Conservation (phyloP, 352 stramenopile genomes). For the Phytophthora fragariaefolia region DNA sequence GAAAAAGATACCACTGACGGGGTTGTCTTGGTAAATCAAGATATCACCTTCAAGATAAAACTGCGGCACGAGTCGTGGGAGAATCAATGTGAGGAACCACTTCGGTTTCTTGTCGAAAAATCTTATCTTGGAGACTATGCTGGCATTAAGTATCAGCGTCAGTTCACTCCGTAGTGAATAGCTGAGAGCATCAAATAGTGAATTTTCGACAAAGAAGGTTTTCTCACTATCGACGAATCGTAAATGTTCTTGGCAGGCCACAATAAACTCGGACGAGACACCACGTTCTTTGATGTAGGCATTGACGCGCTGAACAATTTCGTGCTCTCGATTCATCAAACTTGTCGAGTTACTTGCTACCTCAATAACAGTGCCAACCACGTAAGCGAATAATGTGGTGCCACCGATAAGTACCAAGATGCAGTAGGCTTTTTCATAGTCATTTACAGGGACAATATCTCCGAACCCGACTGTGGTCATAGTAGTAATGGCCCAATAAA, state of each 20-base stretch:
- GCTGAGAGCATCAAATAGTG: conserved; percentile 68
- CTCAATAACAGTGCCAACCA: conserved; percentile 84
- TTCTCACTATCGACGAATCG: conserved; percentile 75
- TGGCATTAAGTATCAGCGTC: conserved; percentile 67
- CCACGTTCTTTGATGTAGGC: conserved; percentile 84
- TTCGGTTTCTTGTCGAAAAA: conserved; percentile 90
- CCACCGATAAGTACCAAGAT: conserved; percentile 87
- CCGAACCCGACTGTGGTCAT: conserved; percentile 91
- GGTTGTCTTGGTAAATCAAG: conserved; percentile 75
- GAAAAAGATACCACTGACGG: conserved; percentile 80
- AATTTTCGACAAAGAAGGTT: conserved; percentile 70
- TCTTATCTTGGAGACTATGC: conserved; percentile 64
- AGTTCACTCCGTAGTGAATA: conserved; percentile 73
- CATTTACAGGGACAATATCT: conserved; percentile 80
- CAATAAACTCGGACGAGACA: conserved; percentile 70
- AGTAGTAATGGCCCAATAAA: conserved; percentile 88
- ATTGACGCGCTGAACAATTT: conserved; percentile 74
- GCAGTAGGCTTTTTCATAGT: conserved; percentile 73
- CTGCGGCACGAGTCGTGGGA: conserved; percentile 70
- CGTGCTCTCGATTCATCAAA: conserved; percentile 74
- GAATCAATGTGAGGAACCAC: conserved; percentile 78
- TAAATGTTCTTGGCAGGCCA: conserved; percentile 78
- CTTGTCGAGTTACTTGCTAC: conserved; percentile 84
- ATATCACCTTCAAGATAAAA: conserved; percentile 75
- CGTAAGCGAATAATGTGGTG: conserved; percentile 84